phyloP scores from a whole-genome alignment of 108 stramenopile genomes.

The Nitzschia inconspicua region DNA sequence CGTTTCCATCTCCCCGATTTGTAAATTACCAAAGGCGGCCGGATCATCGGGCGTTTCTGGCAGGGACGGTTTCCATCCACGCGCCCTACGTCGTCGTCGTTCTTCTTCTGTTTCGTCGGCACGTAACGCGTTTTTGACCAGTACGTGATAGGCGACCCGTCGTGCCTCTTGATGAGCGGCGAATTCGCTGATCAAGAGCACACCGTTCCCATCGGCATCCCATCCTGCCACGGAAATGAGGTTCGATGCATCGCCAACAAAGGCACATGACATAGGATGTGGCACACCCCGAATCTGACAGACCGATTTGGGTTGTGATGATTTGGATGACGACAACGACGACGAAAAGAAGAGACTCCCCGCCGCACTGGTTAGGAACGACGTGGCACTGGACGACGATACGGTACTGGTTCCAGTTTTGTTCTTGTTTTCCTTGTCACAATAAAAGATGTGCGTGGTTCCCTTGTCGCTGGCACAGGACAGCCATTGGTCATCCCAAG shows the following conservation, averaged over 20 bases:
- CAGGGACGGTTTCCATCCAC: slow-evolving; percentile 36
- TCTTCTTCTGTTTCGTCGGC: slow-evolving; percentile 56
- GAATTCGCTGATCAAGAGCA: slow-evolving; percentile 74
- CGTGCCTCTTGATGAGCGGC: slow-evolving; percentile 43
- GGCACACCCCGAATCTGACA: slow-evolving; percentile 81
- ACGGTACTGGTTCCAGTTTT: background rate
- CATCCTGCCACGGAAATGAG: slow-evolving; percentile 75
- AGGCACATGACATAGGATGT: slow-evolving; percentile 75
- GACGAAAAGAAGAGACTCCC: slow-evolving; percentile 19
- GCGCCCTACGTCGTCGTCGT: slow-evolving; percentile 36
- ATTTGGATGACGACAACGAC: slow-evolving; percentile 9
- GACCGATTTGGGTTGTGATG: slow-evolving; percentile 60
- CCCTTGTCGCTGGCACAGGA: slow-evolving; percentile 94
- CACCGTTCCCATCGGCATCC: slow-evolving; percentile 86
- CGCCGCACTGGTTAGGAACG: background rate
- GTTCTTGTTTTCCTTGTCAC: slow-evolving; percentile 36
- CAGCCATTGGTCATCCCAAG: slow-evolving; percentile 78
- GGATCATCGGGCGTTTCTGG: slow-evolving; percentile 16
- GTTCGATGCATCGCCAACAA: slow-evolving; percentile 69
- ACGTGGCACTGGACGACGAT: background rate
- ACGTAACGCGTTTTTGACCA: slow-evolving; percentile 36
- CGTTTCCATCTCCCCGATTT: slow-evolving; percentile 16
- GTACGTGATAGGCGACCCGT: slow-evolving; percentile 47
- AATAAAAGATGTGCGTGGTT: slow-evolving; percentile 91
- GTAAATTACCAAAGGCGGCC: slow-evolving; percentile 21